phyloP scores from a whole-genome alignment of 441 rosid genomes.

The Cnidoscolus chayamansa region DNA sequence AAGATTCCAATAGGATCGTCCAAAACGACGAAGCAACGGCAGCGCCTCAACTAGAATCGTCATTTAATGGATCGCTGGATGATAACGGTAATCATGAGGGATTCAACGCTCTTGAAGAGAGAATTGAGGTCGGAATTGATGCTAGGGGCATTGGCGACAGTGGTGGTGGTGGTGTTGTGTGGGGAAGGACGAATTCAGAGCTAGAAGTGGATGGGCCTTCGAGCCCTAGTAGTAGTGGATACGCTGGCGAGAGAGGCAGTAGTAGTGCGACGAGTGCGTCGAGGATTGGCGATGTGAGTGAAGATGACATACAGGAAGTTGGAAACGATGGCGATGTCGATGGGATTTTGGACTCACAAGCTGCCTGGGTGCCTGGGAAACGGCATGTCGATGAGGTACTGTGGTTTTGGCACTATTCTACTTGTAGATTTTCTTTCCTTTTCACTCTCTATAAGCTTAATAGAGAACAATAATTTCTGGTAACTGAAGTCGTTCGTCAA shows the following conservation, averaged over 20 bases:
- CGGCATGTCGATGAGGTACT: slow-evolving; percentile 88
- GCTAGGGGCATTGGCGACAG: slow-evolving; percentile 11
- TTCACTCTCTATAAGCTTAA: neutral
- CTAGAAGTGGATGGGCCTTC: slow-evolving; percentile 54
- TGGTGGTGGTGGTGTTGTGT: slow-evolving; percentile 8
- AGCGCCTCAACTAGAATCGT: neutral
- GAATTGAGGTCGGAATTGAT: slow-evolving; percentile 3
- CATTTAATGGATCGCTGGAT: slow-evolving; percentile 30
- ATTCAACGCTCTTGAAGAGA: slow-evolving; percentile 6
- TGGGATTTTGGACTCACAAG: slow-evolving; percentile 39
- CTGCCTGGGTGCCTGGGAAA: slow-evolving; percentile 80
- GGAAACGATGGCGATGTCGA: slow-evolving; percentile 32
- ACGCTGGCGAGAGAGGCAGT: slow-evolving; percentile 91
- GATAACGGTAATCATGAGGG: slow-evolving; percentile 16
- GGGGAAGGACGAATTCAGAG: slow-evolving; percentile 45
- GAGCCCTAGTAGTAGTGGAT: slow-evolving; percentile 90
- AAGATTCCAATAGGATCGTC: slow-evolving; percentile 9
- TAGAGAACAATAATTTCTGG: too few relatives aligned
- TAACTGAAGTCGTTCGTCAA: too few relatives aligned
- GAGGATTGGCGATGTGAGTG: slow-evolving; percentile 42
- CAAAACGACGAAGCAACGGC: slow-evolving; percentile 1
- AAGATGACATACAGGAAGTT: slow-evolving; percentile 64
- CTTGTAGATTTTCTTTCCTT: neutral
- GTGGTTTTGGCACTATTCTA: neutral
- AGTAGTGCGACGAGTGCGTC: slow-evolving; percentile 58